A percentile compares a stretch with the other conserved stretches of the same genome.
phyloP scores from a whole-genome alignment of 768 basidiomycete species.

The Lyophyllum decastes region DNA sequence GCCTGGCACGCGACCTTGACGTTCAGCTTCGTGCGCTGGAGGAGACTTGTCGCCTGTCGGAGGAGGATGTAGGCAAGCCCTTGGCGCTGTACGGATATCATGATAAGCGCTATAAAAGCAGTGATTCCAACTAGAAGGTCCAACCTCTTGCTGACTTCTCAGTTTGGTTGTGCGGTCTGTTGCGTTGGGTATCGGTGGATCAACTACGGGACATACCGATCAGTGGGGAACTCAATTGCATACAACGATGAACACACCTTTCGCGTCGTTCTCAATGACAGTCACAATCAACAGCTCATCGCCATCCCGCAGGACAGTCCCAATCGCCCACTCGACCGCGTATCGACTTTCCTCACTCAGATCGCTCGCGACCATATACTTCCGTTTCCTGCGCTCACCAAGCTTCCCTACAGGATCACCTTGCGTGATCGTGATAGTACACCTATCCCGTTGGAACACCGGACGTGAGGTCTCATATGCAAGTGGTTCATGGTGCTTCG shows the following conservation, averaged over 20 bases:
- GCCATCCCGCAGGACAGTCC: constrained; percentile 92
- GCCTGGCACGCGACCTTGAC: constrained; percentile 91
- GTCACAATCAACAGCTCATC: constrained; percentile 92
- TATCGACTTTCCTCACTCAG: constrained; percentile 92
- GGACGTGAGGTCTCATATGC: constrained; percentile 74
- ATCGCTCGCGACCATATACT: constrained; percentile 93
- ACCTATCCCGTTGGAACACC: constrained; percentile 86
- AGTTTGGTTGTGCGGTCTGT: constrained; percentile 79
- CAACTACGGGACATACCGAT: constrained; percentile 44
- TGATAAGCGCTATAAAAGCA: constrained; percentile 5
- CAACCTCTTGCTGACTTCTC: constrained; percentile 88
- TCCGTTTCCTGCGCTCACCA: constrained; percentile 54
- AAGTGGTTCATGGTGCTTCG: constrained; percentile 63
- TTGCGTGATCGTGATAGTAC: constrained; percentile 86
- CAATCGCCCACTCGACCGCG: constrained; percentile 98
- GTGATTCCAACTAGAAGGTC: constrained; percentile 13
- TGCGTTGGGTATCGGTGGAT: constrained; percentile 67
- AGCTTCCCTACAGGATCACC: constrained; percentile 71
- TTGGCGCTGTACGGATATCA: constrained; percentile 62
- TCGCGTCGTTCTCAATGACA: constrained; percentile 89
- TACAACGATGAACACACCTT: constrained; percentile 51
- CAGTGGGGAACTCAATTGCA: neutral
- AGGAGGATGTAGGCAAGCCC: constrained; percentile 84
- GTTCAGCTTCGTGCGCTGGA: constrained; percentile 89
- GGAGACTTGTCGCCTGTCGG: constrained; percentile 84